These are phyloP conservation scores for Aspergillus leporis DNA, from an alignment of 495 filamentous ascomycete genomes.

Conservation along the genomic window DNA sequence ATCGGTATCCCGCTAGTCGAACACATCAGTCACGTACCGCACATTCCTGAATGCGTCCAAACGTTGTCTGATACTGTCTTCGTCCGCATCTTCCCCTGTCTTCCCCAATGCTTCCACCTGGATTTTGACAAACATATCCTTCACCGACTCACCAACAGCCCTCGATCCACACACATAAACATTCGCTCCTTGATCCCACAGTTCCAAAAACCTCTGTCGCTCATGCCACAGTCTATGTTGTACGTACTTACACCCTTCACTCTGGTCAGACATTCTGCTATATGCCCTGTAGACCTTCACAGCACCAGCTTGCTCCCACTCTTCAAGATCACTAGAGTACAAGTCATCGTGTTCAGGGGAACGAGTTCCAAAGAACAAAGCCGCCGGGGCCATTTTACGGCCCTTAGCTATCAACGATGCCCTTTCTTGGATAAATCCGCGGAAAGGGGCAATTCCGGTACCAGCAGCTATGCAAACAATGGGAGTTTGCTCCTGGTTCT, in stretches of 20 bases:
- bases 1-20: too few relatives aligned
- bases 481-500: slow-evolving; percentile 13
- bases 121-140: too few relatives aligned
- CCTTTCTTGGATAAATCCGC: slow-evolving; percentile 36
- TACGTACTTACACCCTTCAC: slow-evolving; percentile 1
- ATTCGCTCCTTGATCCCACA: slow-evolving; percentile 9
- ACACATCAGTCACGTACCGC: too few relatives aligned
- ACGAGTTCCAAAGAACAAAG: slow-evolving; percentile 25
- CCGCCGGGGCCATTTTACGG: background rate
- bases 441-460: slow-evolving; percentile 39
- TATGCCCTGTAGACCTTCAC: slow-evolving; percentile 4
- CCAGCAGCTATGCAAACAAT: slow-evolving; percentile 37
- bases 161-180: slow-evolving; percentile 15
- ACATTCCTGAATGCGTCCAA: too few relatives aligned
- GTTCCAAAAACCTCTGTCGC: background rate
- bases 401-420: background rate
- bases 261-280: background rate
- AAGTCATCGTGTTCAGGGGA: slow-evolving; percentile 32
- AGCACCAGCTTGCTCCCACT: slow-evolving; percentile 5
- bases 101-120: too few relatives aligned
- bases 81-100: too few relatives aligned
- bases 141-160: background rate
- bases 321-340: slow-evolving; percentile 25
- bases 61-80: too few relatives aligned
- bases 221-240: slow-evolving; percentile 6